Evolutionary conservation across 345 rosid genomes (phyloP).

Genomic region (Gossypium arboreum): DNA sequence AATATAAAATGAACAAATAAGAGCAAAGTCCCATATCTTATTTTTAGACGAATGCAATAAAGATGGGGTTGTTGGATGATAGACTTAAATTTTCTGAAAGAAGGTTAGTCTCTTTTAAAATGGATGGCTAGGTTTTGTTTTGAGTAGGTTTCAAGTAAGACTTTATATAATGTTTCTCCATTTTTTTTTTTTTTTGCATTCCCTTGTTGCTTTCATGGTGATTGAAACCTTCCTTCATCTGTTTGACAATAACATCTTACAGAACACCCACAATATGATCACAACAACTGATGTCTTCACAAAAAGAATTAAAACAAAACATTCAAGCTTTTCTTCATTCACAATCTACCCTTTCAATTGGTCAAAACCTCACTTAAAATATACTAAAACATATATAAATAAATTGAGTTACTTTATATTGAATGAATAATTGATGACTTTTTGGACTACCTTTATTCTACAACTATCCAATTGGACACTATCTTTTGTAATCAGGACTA

Average conservation of each 20-base stretch:
- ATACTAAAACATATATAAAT: neutral
- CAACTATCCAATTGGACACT: too few relatives aligned
- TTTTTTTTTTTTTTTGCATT: neutral
- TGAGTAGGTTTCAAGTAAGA: slow-evolving; percentile 7
- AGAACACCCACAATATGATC: neutral
- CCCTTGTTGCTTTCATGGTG: neutral
- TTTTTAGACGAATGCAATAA: neutral
- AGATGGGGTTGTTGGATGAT: neutral
- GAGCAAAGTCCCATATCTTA: neutral
- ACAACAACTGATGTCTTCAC: neutral
- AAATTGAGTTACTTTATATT: too few relatives aligned
- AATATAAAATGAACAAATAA: too few relatives aligned
- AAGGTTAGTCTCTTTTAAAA: neutral
- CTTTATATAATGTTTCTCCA: neutral
- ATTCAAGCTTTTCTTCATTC: neutral
- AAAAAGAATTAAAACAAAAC: neutral
- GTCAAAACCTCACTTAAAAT: neutral
- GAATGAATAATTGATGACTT: too few relatives aligned
- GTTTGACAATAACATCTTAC: neutral
- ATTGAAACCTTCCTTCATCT: neutral
- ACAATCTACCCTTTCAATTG: neutral
- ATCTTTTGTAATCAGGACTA: too few relatives aligned
- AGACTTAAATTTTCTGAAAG: neutral
- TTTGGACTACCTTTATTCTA: too few relatives aligned
- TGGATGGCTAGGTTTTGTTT: neutral